Evolutionary conservation across 768 basidiomycete species (phyloP), one percentile per base, ranked within the genome.

Genomic region (Imleria badia): DNA sequence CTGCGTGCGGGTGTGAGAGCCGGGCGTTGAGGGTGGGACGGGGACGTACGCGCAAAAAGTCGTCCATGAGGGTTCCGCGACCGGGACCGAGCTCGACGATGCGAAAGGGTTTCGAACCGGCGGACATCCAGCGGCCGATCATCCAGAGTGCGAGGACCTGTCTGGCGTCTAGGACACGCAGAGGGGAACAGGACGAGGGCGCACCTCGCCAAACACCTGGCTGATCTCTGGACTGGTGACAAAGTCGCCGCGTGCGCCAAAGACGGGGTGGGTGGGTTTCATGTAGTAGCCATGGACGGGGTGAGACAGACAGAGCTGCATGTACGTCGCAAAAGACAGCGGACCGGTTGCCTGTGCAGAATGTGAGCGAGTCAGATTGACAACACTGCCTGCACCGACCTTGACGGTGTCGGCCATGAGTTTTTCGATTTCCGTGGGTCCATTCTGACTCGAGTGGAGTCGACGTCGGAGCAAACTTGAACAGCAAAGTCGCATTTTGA

Each of bases 181-280:
- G 5, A 45, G 4, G 22, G 22, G 33, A 22, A 45, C 13, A 35
- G n/a, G 17, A 19, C 23, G 23, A 53, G 38, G 41, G 70, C 82
- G 59, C 66, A 94, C 96, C 85, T 99, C 96, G 55, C 97, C 97
- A 68, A 98, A 98, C 1, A 91, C 83, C 68, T 98, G 94, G 62
- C 85, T 91, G 49, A 99, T 98, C 70, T 99, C 97, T 2, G 96
- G 97, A 62, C 90, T 94, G 12, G 97, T 99, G 20, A 90, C 88
- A 66, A 98, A 99, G 75, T 99, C 97, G 6, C 97, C 97, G 39
- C 79, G 76, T 0, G 82, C 59, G 13, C 97, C 97, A 64, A 99
- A 92, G 3, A 98, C 87, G 40, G 83, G 78, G 53, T 90, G 79
- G 14, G 77, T 64, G 0, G 81, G 72, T 35, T 85, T 87, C 76